Evolutionary conservation across 352 stramenopile genomes (phyloP).

Genomic region (Globisporangium apiculatum): DNA sequence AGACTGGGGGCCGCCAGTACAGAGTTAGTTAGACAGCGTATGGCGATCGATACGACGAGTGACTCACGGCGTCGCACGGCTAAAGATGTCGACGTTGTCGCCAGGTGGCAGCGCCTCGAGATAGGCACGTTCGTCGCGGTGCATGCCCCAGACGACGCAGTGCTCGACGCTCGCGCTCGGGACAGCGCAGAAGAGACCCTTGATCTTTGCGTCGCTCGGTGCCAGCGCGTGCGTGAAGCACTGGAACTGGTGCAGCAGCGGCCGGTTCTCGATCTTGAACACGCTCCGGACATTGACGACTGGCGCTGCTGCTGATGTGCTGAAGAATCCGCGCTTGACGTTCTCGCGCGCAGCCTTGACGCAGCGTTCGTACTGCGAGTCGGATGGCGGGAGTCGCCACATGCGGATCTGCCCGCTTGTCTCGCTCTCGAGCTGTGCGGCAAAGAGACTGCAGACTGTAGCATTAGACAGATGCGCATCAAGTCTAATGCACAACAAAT

Average conservation of each 20-base stretch:
- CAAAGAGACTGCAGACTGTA: slow-evolving; percentile 34
- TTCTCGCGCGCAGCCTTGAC: slow-evolving; percentile 66
- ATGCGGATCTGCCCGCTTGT: slow-evolving; percentile 46
- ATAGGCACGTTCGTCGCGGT: slow-evolving; percentile 13
- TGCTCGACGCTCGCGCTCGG: slow-evolving; percentile 45
- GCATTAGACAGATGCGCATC: too few relatives aligned
- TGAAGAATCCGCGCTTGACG: slow-evolving; percentile 47
- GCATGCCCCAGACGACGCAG: slow-evolving; percentile 60
- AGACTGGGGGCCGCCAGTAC: too few relatives aligned
- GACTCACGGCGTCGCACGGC: slow-evolving; percentile 12
- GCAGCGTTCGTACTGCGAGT: slow-evolving; percentile 55
- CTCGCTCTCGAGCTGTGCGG: slow-evolving; percentile 54
- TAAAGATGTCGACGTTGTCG: slow-evolving; percentile 27
- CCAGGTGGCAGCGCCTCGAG: background rate
- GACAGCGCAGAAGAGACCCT: slow-evolving; percentile 67
- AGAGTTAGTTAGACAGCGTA: too few relatives aligned
- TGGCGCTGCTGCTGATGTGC: background rate
- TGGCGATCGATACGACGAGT: too few relatives aligned
- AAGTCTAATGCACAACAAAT: background rate
- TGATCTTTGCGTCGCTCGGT: slow-evolving; percentile 39
- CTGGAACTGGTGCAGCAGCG: slow-evolving; percentile 54
- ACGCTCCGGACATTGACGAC: slow-evolving; percentile 63
- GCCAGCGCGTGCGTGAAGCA: slow-evolving; percentile 21
- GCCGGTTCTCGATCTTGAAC: slow-evolving; percentile 75
- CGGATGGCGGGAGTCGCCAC: slow-evolving; percentile 28